Conservation (phyloP, 805 yeast species). For the Nakazawaea ernobii region DNA sequence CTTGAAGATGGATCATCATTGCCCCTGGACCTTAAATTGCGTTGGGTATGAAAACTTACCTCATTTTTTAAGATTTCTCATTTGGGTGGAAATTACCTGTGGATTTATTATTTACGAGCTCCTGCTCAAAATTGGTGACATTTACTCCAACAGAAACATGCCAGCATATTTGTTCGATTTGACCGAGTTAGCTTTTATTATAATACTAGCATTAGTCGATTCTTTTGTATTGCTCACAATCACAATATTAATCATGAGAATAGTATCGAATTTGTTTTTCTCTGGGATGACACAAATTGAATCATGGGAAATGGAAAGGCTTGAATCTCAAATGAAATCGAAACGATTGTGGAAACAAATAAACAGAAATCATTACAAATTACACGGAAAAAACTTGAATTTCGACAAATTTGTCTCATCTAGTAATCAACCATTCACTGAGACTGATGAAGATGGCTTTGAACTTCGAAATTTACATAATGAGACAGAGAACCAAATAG, state of each 20-base stretch:
- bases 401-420: slow-evolving; percentile 45
- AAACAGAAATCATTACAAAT: slow-evolving; percentile 33
- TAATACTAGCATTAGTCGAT: slow-evolving; percentile 49
- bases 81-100: slow-evolving; percentile 56
- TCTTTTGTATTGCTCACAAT: slow-evolving; percentile 59
- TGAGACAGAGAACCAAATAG: slow-evolving; percentile 1
- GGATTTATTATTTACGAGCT: slow-evolving; percentile 40
- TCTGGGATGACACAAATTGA: slow-evolving; percentile 87
- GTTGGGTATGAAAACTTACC: slow-evolving; percentile 78
- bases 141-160: slow-evolving; percentile 42
- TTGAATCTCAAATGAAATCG: slow-evolving; percentile 57
- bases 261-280: slow-evolving; percentile 45
- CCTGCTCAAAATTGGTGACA: slow-evolving; percentile 29
- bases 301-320: slow-evolving; percentile 84
- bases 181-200: slow-evolving; percentile 47
- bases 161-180: slow-evolving; percentile 54
- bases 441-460: slow-evolving; percentile 14
- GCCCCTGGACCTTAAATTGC: slow-evolving; percentile 91
- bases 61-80: slow-evolving; percentile 70
- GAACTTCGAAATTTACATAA: neutral
- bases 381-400: slow-evolving; percentile 28
- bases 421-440: slow-evolving; percentile 20
- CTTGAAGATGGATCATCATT: slow-evolving; percentile 89
- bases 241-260: slow-evolving; percentile 52
- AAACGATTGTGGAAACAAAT: slow-evolving; percentile 49